Percentiles rank a stretch among this genome's conserved stretches.
These are phyloP conservation scores for Rosa hybrid DNA, from an alignment of 331 rosid species.

Conservation along the genomic window DNA sequence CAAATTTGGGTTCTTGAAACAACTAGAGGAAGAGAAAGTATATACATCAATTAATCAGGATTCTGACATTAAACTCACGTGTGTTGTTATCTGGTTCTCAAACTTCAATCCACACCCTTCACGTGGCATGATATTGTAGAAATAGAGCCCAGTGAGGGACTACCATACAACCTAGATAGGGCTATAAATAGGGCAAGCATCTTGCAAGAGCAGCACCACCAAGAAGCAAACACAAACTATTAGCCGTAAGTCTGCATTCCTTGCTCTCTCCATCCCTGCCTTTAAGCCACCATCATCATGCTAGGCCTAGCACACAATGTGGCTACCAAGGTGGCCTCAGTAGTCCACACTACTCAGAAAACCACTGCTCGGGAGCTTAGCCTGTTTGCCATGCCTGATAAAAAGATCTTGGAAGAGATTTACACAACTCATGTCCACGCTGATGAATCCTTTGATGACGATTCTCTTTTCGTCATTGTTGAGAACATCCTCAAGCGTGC, in stretches of 20 bases:
- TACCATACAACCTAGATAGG: background rate
- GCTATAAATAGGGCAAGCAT: constrained; percentile 8
- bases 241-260: background rate
- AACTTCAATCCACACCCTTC: background rate
- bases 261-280: background rate
- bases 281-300: constrained; percentile 11
- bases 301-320: constrained; percentile 9
- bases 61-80: background rate
- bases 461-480: constrained; percentile 38
- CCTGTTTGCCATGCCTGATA: constrained; percentile 45
- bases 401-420: constrained; percentile 49
- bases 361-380: background rate
- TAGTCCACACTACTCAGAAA: background rate
- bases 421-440: constrained; percentile 52
- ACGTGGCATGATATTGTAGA: background rate
- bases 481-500: constrained; percentile 50
- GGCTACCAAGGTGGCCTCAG: background rate
- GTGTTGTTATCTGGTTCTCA: background rate
- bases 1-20: constrained; percentile 5
- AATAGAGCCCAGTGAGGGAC: background rate
- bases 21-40: background rate
- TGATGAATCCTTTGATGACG: constrained; percentile 42
- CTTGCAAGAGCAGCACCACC: background rate
- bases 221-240: background rate
- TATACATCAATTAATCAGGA: background rate